Evolutionary conservation across 345 rosid genomes (phyloP).

Genomic region (Brassica napus): DNA sequence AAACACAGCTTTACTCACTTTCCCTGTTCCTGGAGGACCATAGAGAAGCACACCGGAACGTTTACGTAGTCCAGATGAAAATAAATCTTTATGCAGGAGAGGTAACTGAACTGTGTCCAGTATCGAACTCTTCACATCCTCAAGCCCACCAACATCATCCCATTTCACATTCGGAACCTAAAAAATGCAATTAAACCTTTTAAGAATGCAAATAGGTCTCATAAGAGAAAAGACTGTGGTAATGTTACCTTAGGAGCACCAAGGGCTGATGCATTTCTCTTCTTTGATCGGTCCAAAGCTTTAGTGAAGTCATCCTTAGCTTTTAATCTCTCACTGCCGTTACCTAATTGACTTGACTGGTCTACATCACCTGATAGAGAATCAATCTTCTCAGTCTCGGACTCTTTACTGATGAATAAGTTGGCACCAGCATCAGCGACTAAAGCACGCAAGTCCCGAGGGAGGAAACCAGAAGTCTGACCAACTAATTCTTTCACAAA

Average conservation of each 20-base stretch:
- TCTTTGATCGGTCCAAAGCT: constrained; percentile 88
- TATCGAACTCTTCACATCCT: constrained; percentile 91
- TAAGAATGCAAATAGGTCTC: constrained; percentile 12
- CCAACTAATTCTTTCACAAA: constrained; percentile 71
- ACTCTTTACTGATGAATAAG: constrained; percentile 50
- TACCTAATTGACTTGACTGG: constrained; percentile 38
- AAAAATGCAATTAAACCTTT: constrained; percentile 7
- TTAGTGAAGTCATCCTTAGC: constrained; percentile 59
- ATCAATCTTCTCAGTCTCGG: constrained; percentile 42
- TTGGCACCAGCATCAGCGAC: constrained; percentile 88
- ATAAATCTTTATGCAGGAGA: constrained; percentile 87
- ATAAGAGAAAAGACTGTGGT: not conserved
- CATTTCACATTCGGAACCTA: constrained; percentile 95
- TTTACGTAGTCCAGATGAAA: constrained; percentile 93
- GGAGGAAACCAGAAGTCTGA: constrained; percentile 94
- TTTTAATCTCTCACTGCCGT: constrained; percentile 35
- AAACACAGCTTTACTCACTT: constrained; percentile 58
- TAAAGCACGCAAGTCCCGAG: constrained; percentile 81
- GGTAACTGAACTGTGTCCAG: constrained; percentile 98
- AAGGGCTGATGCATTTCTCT: constrained; percentile 88
- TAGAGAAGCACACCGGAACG: constrained; percentile 97
- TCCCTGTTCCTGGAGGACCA: constrained; percentile 99
- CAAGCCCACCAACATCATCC: constrained; percentile 99
- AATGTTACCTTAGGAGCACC: constrained; percentile 88
- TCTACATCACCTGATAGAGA: constrained; percentile 33